Evolutionary conservation across 371 early-diverging fungal species (phyloP), one percentile per base, ranked within the genome.

Genomic region (Lichtheimia corymbifera): DNA sequence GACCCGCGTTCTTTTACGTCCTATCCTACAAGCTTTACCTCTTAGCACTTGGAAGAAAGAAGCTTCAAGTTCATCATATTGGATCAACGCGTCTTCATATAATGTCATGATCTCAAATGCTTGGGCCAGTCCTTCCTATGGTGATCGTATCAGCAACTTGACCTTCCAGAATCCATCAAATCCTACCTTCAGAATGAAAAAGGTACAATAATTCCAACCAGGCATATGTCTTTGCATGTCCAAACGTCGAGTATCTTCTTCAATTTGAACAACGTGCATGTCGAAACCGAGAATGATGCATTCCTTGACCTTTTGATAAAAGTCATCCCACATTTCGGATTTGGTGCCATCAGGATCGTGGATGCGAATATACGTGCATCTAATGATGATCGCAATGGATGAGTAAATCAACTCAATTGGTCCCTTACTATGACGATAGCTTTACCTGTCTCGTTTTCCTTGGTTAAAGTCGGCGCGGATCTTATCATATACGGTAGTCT

Each of bases 151-250:
- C 6, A 24, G 25, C 27, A 43, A n/a, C 2, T 12, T 30, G 3
- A 59, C n/a, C 30, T 2, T 56, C 65, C 24, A 7, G 2, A 25
- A 50, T 14, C 17, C 4, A 7, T 6, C 11, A 0, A 4, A 50
- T n/a, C 24, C 49, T 68, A 75, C 79, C 67, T 97, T 98, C 56
- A 94, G 66, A 40, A 97, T 88, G 65, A 98, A 98, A 72, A 94
- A 97, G 14, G 88, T 90, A 74, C 96, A 96, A 70, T 95, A 98
- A 71, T 98, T 98, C 97, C 97, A 98, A 1, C 98, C 98, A 6
- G 97, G 97, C 83, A 95, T 85, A 61, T 93, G 83, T 53, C 97
- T 67, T 67, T 96, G 96, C 60, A 91, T 87, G 58, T 96, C 97
- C 55, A 96, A 65, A 12, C 94, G 79, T 15, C 95, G 78, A 6